A percentile compares a stretch with the other conserved stretches of the same genome.
Evolutionary conservation across 352 stramenopile genomes (phyloP).

Genomic region (Globisporangium recalcitrans): DNA sequence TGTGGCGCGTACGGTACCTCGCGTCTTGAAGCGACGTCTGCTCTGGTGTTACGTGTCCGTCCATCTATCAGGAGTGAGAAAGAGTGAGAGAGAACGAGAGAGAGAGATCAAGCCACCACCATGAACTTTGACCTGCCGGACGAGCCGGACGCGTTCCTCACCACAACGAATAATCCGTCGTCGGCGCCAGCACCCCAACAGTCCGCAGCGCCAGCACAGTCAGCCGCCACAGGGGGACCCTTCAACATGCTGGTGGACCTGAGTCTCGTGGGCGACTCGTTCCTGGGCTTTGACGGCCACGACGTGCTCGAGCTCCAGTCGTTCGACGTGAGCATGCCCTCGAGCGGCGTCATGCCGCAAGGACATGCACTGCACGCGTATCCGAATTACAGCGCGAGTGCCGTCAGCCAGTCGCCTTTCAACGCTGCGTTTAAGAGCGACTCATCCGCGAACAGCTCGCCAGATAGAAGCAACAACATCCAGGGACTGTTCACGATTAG

Average conservation of each 20-base stretch:
- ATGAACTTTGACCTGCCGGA: slow-evolving; percentile 2
- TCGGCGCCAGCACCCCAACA: neutral
- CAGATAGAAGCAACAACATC: neutral
- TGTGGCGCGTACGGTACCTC: neutral
- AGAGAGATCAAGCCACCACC: neutral
- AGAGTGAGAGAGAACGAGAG: neutral
- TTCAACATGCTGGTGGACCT: slow-evolving; percentile 14
- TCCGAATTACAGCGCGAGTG: neutral
- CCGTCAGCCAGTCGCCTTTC: neutral
- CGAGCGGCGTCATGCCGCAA: neutral
- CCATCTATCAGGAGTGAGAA: neutral
- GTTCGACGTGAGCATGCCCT: slow-evolving; percentile 5
- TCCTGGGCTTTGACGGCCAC: neutral
- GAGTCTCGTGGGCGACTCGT: neutral
- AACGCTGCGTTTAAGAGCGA: neutral
- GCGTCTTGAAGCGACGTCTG: neutral
- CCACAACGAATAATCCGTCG: neutral
- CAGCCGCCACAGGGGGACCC: neutral
- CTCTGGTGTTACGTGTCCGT: neutral
- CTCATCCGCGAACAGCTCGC: neutral
- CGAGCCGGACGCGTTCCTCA: neutral
- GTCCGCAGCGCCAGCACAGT: neutral
- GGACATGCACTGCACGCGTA: neutral
- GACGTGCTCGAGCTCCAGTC: slow-evolving; percentile 8
- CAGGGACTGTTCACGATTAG: slow-evolving; percentile 5